Evolutionary conservation across 352 stramenopile species (phyloP).

Genomic region (Elongisporangium anandrum): DNA sequence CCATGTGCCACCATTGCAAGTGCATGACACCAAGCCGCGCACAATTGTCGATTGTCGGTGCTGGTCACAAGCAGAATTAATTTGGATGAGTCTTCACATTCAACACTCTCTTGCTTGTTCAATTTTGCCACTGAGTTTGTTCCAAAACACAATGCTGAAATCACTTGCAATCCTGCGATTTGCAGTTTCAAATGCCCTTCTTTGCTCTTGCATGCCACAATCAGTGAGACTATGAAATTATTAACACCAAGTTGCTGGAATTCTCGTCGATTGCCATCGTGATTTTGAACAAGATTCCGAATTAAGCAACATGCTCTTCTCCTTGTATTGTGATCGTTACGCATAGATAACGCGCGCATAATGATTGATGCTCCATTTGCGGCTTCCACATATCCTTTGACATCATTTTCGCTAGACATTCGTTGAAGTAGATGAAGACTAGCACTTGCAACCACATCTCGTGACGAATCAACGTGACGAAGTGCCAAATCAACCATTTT

Average conservation of each 20-base stretch:
- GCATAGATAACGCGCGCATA: slow-evolving; percentile 39
- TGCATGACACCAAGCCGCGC: slow-evolving; percentile 39
- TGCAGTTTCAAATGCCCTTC: slow-evolving; percentile 22
- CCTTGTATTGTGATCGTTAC: slow-evolving; percentile 14
- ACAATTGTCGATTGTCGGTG: slow-evolving; percentile 20
- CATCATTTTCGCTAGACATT: slow-evolving; percentile 28
- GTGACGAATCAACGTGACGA: slow-evolving; percentile 29
- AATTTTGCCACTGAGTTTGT: slow-evolving; percentile 17
- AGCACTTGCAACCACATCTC: slow-evolving; percentile 22
- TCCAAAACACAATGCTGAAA: slow-evolving; percentile 44
- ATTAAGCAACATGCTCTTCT: slow-evolving; percentile 38
- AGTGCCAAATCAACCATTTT: slow-evolving; percentile 53
- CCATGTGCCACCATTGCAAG: slow-evolving; percentile 33
- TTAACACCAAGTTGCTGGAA: slow-evolving; percentile 49
- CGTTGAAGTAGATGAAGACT: slow-evolving; percentile 58
- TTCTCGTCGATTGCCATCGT: slow-evolving; percentile 45
- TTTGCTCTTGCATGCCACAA: slow-evolving; percentile 5
- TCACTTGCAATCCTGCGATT: slow-evolving; percentile 43
- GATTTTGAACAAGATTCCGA: slow-evolving; percentile 36
- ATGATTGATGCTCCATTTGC: slow-evolving; percentile 28
- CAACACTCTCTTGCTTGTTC: slow-evolving; percentile 56
- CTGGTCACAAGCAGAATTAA: slow-evolving; percentile 25
- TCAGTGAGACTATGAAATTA: slow-evolving; percentile 24
- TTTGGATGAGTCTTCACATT: slow-evolving; percentile 37
- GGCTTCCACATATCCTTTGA: slow-evolving; percentile 33